Evolutionary conservation across 192 early-diverging fungal genomes (phyloP).

Genomic region (Rhizophagus clarus): DNA sequence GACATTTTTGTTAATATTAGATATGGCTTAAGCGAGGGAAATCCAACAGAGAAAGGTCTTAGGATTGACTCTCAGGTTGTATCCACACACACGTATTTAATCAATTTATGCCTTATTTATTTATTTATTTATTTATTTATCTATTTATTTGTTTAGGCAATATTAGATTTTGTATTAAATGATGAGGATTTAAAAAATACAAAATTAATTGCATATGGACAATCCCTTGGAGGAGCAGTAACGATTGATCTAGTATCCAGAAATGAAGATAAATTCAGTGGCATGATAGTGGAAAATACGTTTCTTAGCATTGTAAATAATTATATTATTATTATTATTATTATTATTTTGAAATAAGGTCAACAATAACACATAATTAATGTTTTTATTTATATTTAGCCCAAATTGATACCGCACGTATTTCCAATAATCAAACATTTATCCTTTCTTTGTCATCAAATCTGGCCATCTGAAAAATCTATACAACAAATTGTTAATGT

Average conservation of each 20-base stretch:
- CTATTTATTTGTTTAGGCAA: constrained; percentile 51
- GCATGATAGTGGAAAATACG: constrained; percentile 92
- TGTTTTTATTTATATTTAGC: constrained; percentile 45
- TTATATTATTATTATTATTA: too few relatives aligned
- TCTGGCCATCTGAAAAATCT: constrained; percentile 80
- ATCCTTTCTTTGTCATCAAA: constrained; percentile 83
- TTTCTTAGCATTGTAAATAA: constrained; percentile 78
- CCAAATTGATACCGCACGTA: constrained; percentile 84
- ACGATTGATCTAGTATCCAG: constrained; percentile 83
- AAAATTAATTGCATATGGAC: constrained; percentile 88
- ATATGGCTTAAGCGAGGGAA: constrained; percentile 89
- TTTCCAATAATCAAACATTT: constrained; percentile 74
- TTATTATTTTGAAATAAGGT: neutral
- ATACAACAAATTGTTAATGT: constrained; percentile 65
- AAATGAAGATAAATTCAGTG: constrained; percentile 76
- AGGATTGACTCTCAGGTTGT: constrained; percentile 81
- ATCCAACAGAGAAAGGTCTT: constrained; percentile 84
- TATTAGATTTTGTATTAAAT: constrained; percentile 79
- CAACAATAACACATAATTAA: neutral
- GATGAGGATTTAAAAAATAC: constrained; percentile 75
- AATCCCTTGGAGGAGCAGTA: constrained; percentile 97
- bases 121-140: constrained; percentile 2
- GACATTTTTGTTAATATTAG: constrained; percentile 35
- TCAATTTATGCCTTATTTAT: neutral
- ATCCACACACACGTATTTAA: neutral